These are phyloP conservation scores for Fonsecaea erecta DNA, from an alignment of 2,329 filamentous ascomycete genomes.

Conservation along the genomic window DNA sequence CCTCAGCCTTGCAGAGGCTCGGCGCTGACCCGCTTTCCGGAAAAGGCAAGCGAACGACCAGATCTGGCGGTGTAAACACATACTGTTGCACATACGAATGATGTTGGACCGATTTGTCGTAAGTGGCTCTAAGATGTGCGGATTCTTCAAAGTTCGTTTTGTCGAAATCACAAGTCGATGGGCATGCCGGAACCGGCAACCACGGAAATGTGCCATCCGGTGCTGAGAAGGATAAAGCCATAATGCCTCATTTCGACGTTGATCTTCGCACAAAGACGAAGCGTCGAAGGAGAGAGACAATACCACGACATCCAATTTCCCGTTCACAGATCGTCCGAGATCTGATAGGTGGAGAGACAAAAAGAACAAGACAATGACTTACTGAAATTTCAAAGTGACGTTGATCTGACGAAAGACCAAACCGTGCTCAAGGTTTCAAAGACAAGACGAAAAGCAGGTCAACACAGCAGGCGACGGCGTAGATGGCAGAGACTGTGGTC, in stretches of 20 bases:
- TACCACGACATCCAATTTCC: background rate
- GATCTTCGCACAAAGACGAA: background rate
- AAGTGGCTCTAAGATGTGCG: background rate
- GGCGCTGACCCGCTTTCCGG: slow-evolving; percentile 13
- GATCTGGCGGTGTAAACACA: background rate
- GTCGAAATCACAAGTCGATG: background rate
- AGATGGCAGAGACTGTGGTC: background rate
- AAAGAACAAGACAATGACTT: background rate
- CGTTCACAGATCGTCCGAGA: background rate
- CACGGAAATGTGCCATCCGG: background rate
- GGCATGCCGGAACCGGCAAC: background rate
- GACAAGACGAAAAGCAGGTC: background rate
- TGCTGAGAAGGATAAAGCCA: background rate
- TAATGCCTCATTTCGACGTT: background rate
- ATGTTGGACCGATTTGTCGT: background rate
- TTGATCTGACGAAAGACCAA: background rate
- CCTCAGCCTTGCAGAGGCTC: slow-evolving; percentile 16
- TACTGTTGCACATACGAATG: background rate
- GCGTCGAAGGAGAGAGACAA: background rate
- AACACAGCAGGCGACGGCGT: background rate
- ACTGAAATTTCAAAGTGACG: background rate
- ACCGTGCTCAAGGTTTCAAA: background rate
- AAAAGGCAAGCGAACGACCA: slow-evolving; percentile 14
- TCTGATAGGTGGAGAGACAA: background rate
- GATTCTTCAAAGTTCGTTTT: background rate